Evolutionary conservation across 345 rosid species (phyloP).

Genomic region (Hibiscus trionum): DNA sequence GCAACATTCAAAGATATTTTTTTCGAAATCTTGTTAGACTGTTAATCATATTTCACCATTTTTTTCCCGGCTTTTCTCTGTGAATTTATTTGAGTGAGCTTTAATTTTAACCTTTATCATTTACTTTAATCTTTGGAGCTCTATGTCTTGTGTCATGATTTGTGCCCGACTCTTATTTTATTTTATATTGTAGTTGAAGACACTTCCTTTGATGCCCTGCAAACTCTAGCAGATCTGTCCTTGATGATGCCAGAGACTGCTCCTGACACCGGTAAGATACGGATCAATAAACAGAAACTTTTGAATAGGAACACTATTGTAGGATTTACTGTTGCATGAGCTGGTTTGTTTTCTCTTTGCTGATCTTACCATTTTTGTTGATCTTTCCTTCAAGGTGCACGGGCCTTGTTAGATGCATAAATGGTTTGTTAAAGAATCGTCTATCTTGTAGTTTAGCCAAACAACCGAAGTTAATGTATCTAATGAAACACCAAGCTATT

Average conservation of each 20-base stretch:
- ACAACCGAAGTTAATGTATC: neutral
- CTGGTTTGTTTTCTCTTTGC: neutral
- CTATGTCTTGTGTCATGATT: slow-evolving; percentile 1
- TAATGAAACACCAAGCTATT: neutral
- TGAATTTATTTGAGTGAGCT: slow-evolving; percentile 3
- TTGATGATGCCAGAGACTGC: slow-evolving; percentile 67
- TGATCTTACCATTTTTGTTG: neutral
- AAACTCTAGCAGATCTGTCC: slow-evolving; percentile 67
- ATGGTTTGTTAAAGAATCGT: too few relatives aligned
- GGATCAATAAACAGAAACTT: neutral
- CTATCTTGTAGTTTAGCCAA: neutral
- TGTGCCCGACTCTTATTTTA: slow-evolving; percentile 8
- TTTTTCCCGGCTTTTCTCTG: neutral
- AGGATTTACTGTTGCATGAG: neutral
- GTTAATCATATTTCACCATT: neutral
- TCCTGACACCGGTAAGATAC: slow-evolving; percentile 48
- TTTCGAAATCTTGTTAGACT: neutral
- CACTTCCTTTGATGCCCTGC: slow-evolving; percentile 63
- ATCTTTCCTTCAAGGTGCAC: neutral
- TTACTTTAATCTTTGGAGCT: neutral
- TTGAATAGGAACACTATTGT: neutral
- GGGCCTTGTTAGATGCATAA: neutral
- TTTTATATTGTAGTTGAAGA: slow-evolving; percentile 42
- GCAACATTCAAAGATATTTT: neutral
- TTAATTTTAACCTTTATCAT: slow-evolving; percentile 10